Conservation (phyloP, 2,329 filamentous ascomycete species). For the Nemania abortiva region DNA sequence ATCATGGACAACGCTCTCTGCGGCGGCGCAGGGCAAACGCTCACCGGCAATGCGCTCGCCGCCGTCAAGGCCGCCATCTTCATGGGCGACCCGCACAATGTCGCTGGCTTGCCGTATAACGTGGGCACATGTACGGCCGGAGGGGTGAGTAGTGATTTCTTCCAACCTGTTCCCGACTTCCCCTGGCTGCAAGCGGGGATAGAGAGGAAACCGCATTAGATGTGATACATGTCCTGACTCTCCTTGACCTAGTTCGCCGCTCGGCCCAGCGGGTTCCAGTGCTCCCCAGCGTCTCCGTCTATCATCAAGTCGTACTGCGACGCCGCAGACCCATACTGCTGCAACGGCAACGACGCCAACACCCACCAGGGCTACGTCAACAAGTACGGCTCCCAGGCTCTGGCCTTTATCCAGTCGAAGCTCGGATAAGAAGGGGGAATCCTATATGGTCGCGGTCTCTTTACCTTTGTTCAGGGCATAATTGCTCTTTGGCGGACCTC, state of each 20-base stretch:
- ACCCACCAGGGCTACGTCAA: conserved; percentile 71
- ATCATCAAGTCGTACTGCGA: conserved; percentile 76
- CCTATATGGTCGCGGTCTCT: background rate
- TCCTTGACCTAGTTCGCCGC: conserved; percentile 65
- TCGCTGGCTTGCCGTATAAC: conserved; percentile 67
- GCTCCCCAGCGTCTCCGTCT: conserved; percentile 60
- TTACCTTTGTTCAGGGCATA: background rate
- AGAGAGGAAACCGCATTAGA: background rate
- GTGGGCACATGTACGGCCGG: conserved; percentile 70
- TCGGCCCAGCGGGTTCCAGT: conserved; percentile 68
- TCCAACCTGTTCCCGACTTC: background rate
- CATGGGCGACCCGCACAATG: conserved; percentile 71
- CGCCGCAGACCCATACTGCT: conserved; percentile 73
- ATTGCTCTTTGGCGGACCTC: background rate
- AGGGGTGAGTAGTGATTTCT: conserved; percentile 63
- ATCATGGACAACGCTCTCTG: conserved; percentile 73
- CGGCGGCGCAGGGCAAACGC: conserved; percentile 64
- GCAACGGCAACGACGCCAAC: conserved; percentile 70
- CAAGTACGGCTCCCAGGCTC: conserved; percentile 70
- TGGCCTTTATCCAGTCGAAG: conserved; percentile 63
- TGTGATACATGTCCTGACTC: background rate
- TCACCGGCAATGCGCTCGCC: conserved; percentile 59
- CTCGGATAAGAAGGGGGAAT: conserved; percentile 1
- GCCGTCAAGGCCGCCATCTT: conserved; percentile 72
- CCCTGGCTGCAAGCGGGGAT: no score